A percentile compares a stretch with the other conserved stretches of the same genome.
These are phyloP conservation scores for Linum usitatissimum DNA, from an alignment of 345 rosid genomes.

Conservation along the genomic window DNA sequence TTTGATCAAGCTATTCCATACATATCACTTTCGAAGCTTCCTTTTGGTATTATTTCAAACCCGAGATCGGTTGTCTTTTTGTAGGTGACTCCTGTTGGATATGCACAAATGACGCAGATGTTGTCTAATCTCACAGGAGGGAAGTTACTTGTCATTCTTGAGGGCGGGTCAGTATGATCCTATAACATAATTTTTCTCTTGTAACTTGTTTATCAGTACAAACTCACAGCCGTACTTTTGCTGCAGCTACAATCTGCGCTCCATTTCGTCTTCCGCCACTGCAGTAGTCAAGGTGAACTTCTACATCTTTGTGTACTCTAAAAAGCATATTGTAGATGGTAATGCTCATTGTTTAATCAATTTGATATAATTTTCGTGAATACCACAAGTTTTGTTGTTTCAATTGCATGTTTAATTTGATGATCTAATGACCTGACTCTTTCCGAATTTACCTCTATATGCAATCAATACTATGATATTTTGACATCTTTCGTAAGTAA, in stretches of 20 bases:
- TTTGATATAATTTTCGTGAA: neutral
- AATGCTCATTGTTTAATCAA: neutral
- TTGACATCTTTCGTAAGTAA: neutral
- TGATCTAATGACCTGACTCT: neutral
- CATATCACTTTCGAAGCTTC: neutral
- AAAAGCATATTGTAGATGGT: neutral
- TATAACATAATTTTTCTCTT: constrained; percentile 6
- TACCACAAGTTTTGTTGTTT: neutral
- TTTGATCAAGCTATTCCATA: neutral
- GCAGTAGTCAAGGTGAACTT: constrained; percentile 73
- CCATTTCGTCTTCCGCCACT: constrained; percentile 91
- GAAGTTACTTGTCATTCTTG: constrained; percentile 89
- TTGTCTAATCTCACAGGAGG: constrained; percentile 48
- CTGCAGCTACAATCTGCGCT: constrained; percentile 91
- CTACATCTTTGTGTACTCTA: constrained; percentile 2
- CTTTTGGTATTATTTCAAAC: neutral
- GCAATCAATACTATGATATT: neutral
- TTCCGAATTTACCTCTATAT: no score
- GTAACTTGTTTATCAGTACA: constrained; percentile 5
- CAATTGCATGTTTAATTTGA: neutral
- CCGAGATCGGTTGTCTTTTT: neutral
- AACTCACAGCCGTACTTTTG: neutral
- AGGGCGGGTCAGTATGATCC: constrained; percentile 64
- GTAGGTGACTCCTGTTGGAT: constrained; percentile 87
- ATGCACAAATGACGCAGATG: constrained; percentile 80